Conservation (phyloP, 2,329 filamentous ascomycete genomes). For the Alternaria brassicae region DNA sequence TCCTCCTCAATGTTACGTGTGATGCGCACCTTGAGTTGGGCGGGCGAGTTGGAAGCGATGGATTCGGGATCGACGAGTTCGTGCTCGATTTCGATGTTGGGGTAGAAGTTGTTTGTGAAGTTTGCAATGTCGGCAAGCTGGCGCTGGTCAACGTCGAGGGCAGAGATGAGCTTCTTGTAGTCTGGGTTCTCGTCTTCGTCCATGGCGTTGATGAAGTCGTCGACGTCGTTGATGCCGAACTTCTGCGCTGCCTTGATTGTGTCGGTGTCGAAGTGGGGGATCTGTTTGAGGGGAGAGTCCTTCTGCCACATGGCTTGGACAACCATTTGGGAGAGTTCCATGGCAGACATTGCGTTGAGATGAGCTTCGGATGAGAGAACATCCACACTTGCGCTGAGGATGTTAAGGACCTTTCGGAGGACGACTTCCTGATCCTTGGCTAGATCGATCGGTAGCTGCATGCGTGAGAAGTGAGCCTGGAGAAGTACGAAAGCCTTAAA, state of each 20-base stretch:
- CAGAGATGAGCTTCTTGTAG: conserved; percentile 77
- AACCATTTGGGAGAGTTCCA: conserved; percentile 99
- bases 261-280: conserved; percentile 88
- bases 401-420: conserved; percentile 80
- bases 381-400: conserved; percentile 91
- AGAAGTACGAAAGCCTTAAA: conserved; percentile 98
- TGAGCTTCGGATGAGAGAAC: conserved; percentile 95
- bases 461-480: conserved; percentile 95
- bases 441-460: conserved; percentile 94
- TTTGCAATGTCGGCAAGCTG: conserved; percentile 89
- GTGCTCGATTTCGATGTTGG: conserved; percentile 90
- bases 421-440: conserved; percentile 95
- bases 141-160: conserved; percentile 77
- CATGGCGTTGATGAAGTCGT: conserved; percentile 99
- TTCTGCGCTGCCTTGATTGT: conserved; percentile 83
- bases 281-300: conserved; percentile 95
- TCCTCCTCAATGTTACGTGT: conserved; percentile 80
- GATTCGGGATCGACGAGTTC: conserved; percentile 81
- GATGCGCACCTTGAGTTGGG: conserved; percentile 83
- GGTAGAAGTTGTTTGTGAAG: conserved; percentile 97
- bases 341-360: conserved; percentile 95
- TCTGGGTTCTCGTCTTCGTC: conserved; percentile 90
- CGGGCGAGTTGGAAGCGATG: conserved; percentile 79
- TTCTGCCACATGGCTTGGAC: conserved; percentile 99
- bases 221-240: conserved; percentile 87